Base-by-base conservation (phyloP, 495 filamentous ascomycete genomes). In the Filosporella fistucella region DNA sequence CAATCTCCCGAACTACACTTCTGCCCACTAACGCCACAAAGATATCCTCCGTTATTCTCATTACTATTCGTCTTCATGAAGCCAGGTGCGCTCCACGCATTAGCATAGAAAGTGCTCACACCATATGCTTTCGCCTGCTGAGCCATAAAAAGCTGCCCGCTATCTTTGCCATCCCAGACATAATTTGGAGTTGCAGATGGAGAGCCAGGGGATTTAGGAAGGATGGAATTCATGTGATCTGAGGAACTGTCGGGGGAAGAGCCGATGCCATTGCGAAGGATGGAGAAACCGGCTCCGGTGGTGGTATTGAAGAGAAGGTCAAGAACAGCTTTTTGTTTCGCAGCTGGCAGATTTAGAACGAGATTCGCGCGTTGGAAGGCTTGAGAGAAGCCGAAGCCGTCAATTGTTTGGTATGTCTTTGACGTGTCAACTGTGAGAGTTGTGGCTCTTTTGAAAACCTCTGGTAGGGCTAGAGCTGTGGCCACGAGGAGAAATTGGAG, bases 221-320 rank as follows among this genome's bases (percentile, higher is more conserved):
- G 66, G 18, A 75, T 69, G 1, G 67, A 66, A 53, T 73, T 68
- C 68, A 72, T 73, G 38, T 68, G 64, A 57, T 76, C 72, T 21
- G 56, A 62, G 34, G 57, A 57, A 36, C 59, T 64, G 57, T 68
- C 64, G 2, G 66, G 64, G 38, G 63, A 67, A 0, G 73, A 76
- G 8, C 76, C 76, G 55, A 81, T 75, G 17, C 77, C 72, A 49
- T 75, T 77, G 7, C 77, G 73, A 30, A 81, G 49, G 52, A 81
- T 78, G 18, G 68, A 66, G 42, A 81, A 63, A 2, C 75, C 77
- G 0, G 77, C 77, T 3, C 75, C 77, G 0, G 59, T 63, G 4
- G 65, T 68, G 14, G 62, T 62, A 59, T 67, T 71, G 63, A 78
- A 79, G 21, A 81, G 67, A 11, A 68, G 63, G 49, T 80, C 74